Base-by-base conservation (phyloP, 164 flowering plant species). In the Macadamia tetraphylla region DNA sequence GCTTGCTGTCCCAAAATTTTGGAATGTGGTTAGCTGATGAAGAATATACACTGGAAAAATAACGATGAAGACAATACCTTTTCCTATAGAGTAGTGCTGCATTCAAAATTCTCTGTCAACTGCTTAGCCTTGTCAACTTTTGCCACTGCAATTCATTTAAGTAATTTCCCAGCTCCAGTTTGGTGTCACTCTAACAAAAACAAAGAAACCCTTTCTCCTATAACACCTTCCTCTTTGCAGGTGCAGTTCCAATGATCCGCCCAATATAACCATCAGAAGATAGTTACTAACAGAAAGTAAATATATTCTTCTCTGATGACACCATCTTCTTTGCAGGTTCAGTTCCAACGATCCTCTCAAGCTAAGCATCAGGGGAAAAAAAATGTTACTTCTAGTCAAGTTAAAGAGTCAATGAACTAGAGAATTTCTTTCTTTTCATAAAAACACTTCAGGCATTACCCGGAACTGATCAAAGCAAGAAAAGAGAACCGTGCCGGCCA, bases 291-390 rank as follows among this genome's bases (percentile, higher is more conserved):
- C 83, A 82, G 74, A 90, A 87, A 35, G 81, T 80, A 71, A 92
- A 90, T 0, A 86, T 68, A 12, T 71, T 63, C 74, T 85, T 88
- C 58, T 87, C 85, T 18, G 98, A 87, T 15, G 77, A 75, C 48
- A 82, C 70, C 96, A 92, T 86, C 76, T 81, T 81, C 72, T 83
- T 87, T 30, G 91, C 78, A 5, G 85, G 60, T 3, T 79, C 46
- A 56, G 82, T 80, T 71, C 98, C 97, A 42, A 90, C 96, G 57
- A 90, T 87, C 65, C 97, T 88, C 81, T 92, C 92, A 64, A 92
- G 85, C 98, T 92, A 60, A 71, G 67, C n/a, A 32, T 59, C 17
- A 56, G 23, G 69, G 62, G 15, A 40, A 5, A 55, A 56, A 17
- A 17, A 23, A 42, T 40, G 14, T 6, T 12, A 57, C 29, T 58